Base-by-base conservation (phyloP, 106 monocot genomes). In the Ottelia alismoides region DNA sequence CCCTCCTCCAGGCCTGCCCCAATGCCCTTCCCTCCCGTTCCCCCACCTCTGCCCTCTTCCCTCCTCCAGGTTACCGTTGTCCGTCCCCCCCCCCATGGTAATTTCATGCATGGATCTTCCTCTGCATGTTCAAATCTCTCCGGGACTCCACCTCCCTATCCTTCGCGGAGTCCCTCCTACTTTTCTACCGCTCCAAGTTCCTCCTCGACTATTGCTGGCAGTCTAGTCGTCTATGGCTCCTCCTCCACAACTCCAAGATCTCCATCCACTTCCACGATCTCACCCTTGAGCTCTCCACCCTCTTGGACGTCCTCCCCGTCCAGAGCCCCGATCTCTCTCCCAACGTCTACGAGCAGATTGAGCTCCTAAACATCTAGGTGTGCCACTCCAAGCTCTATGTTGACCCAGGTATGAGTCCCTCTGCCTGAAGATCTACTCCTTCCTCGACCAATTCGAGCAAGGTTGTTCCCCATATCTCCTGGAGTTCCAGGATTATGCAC, bases 251-350 rank as follows among this genome's bases (percentile, higher is more conserved):
- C n/a, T n/a, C n/a, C n/a, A n/a, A n/a, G n/a, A n/a, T n/a, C n/a
- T n/a, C n/a, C n/a, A n/a, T n/a, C n/a, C n/a, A n/a, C n/a, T n/a
- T n/a, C n/a, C 83, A 74, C 32, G 90, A 84, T 27, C 61, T 90
- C 56, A 68, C 57, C 51, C 65, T 58, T 40, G 90, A 90, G 60
- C 62, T 90, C 44, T 73, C 79, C 51, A 81, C 80, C 11, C 64
- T 84, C 2, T 67, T 84, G 20, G 90, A 84, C 57, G 90, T 90
- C 17, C 58, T 90, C 58, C 77, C 90, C 3, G 22, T 81, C 27
- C 44, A 31, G 16, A 31, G 48, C 9, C 66, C 84, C 49, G 9
- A 29, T 20, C 49, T 84, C 20, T 20, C 65, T 16, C 27, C 22
- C 11, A 84, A 90, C 31, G 74, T 72, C 9, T 22, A 31, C 17